Conservation (phyloP, 129 eudicot species). For the Daucus carota region DH1_v3.0 NC_030384.2:47513501-47514000, state of each 20-base stretch:
- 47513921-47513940: not conserved
- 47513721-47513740: slow-evolving; percentile 59
- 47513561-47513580: not conserved
- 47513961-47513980: slow-evolving; percentile 10
- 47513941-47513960: not conserved
- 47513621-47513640: not conserved
- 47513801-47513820: slow-evolving; percentile 68
- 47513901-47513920: not conserved
- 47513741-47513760: slow-evolving; percentile 50
- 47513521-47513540: not conserved
- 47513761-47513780: slow-evolving; percentile 47
- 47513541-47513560: not conserved
- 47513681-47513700: not conserved
- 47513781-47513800: slow-evolving; percentile 70
- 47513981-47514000: slow-evolving; percentile 89
- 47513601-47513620: no score
- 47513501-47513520: not conserved
- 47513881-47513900: slow-evolving; percentile 60
- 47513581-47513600: no score
- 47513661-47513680: not conserved
- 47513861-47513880: slow-evolving; percentile 97
- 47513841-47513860: slow-evolving; percentile 82
- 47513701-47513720: slow-evolving; percentile 51
- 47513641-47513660: not conserved
- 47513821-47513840: slow-evolving; percentile 79